A percentile compares a stretch with the other conserved stretches of the same genome.
phyloP scores from a whole-genome alignment of 257 asterid genomes.

The Rubia yunnanensis region DNA sequence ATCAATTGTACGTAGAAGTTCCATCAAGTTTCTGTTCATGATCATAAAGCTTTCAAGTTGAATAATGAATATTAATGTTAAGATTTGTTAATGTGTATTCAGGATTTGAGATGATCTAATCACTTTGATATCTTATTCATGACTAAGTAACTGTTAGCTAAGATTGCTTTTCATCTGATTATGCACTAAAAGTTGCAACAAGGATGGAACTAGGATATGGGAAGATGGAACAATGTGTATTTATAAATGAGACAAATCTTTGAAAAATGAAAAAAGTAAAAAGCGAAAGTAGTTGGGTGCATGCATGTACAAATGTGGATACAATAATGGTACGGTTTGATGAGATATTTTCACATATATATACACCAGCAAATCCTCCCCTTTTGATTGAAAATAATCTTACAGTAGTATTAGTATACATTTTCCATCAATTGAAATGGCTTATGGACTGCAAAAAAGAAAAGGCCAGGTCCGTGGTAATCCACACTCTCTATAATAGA shows the following conservation, averaged over 20 bases:
- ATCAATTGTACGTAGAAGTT: background rate
- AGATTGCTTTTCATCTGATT: background rate
- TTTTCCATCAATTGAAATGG: too few species aligned
- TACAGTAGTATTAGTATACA: too few species aligned
- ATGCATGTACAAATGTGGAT: background rate
- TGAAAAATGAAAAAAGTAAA: background rate
- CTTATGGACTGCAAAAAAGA: too few species aligned
- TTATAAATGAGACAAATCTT: background rate
- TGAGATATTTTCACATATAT: background rate
- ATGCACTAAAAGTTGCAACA: background rate
- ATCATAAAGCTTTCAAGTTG: conserved; percentile 12
- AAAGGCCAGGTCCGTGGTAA: too few species aligned
- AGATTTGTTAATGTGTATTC: conserved; percentile 14
- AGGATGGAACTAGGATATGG: background rate
- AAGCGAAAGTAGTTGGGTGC: background rate
- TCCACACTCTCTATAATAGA: too few species aligned
- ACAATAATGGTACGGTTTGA: background rate
- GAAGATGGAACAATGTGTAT: background rate
- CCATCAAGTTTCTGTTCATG: background rate
- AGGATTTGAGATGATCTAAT: too few species aligned
- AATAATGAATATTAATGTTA: conserved; percentile 22
- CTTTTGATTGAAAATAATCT: too few species aligned
- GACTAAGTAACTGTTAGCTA: background rate
- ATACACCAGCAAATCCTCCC: background rate
- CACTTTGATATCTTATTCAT: background rate